These are phyloP conservation scores for Akebia trifoliata DNA, from an alignment of 164 flowering plant species.

Conservation along the genomic window DNA sequence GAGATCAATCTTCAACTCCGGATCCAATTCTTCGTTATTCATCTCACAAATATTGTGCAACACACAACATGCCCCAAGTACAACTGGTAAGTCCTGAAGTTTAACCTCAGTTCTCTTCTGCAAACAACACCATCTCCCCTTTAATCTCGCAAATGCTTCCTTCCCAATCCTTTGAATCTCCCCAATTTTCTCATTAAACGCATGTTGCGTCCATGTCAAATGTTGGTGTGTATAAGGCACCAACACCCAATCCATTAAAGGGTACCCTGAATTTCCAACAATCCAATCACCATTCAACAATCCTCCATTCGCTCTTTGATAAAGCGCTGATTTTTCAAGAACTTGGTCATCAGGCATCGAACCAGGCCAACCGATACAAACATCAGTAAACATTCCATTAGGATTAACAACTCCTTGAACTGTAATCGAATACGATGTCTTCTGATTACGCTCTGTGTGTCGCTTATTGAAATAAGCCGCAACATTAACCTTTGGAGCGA, in stretches of 20 bases:
- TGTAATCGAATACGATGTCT: conserved; percentile 76
- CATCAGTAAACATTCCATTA: conserved; percentile 62
- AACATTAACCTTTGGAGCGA: conserved; percentile 63
- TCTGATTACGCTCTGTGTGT: conserved; percentile 81
- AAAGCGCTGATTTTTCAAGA: conserved; percentile 55
- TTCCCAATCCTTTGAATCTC: conserved; percentile 40
- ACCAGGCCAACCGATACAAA: conserved; percentile 86
- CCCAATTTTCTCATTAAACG: conserved; percentile 59
- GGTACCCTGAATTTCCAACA: conserved; percentile 52
- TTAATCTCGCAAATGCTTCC: conserved; percentile 56
- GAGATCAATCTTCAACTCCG: conserved; percentile 39
- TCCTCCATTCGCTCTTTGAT: conserved; percentile 45
- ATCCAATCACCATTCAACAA: conserved; percentile 47
- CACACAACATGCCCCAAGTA: conserved; percentile 82
- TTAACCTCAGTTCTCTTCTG: conserved; percentile 86
- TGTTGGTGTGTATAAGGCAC: conserved; percentile 68
- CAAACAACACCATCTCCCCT: conserved; percentile 74
- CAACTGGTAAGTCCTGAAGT: conserved; percentile 71
- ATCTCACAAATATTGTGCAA: conserved; percentile 78
- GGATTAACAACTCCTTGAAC: conserved; percentile 74
- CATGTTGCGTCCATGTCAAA: conserved; percentile 75
- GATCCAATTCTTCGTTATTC: conserved; percentile 48
- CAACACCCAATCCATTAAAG: conserved; percentile 67
- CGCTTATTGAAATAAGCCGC: conserved; percentile 68
- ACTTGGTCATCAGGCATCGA: conserved; percentile 70